Evolutionary conservation across 1,284 basidiomycete genomes (phyloP), one percentile per base, ranked within the genome.

Genomic region (Uromyces viciae-fabae): DNA sequence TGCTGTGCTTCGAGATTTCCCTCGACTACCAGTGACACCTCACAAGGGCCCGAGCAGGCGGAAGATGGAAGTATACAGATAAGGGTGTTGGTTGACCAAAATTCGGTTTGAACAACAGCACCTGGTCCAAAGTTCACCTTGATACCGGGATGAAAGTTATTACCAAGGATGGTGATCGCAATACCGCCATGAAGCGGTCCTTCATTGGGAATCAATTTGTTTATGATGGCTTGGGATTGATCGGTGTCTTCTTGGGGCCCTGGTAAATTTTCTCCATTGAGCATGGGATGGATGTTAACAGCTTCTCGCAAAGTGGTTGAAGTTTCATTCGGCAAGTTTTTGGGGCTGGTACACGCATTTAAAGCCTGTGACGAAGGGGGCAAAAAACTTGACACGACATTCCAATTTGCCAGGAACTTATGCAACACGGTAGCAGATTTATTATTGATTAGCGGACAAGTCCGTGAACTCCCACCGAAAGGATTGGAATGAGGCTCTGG

Each of bases 61-160:
- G 92, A 90, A 0, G 97, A 94, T 2, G 97, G 97, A 71, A 99
- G 86, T 52, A 96, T 87, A 86, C 96, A 98, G 17, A 98, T 93
- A 3, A 98, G 89, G 54, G 96, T 96, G 84, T 94, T 96, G 82
- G 94, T 91, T 84, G 93, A 94, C 92, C 95, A 98, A 54, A 93
- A 90, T 83, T 93, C 92, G 0, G 95, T 98, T 31, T 91, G 92
- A 76, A 91, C 92, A 3, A 95, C 92, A 1, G 90, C 87, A 5
- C 91, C 89, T 82, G 93, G 93, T 38, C 52, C 71, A 86, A 99
- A 99, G 7, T 94, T 88, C 84, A 94, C 94, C 75, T 91, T 86
- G 69, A 88, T 86, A 49, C 87, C 88, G 15, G 87, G 87, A 22
- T 86, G 84, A 87, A 99, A 98, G 85, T 94, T 92, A 62, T 92